Evolutionary conservation across 1,284 basidiomycete genomes (phyloP).

Genomic region (Cerioporus squamosus): DNA sequence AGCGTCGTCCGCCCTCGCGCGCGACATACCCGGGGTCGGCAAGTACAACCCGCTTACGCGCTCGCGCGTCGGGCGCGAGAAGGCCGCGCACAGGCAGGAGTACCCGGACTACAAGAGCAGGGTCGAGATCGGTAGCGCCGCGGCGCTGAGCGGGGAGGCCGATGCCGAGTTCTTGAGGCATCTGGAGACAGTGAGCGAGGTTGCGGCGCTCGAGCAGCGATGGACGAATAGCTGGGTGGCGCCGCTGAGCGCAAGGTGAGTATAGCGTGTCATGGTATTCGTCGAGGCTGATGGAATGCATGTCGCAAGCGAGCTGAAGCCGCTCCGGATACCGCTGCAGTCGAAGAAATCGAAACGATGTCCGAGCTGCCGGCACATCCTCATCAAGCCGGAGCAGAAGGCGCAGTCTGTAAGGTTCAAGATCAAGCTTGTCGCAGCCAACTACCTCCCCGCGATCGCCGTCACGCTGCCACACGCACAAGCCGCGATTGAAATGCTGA

Average conservation of each 20-base stretch:
- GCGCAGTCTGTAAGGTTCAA: slow-evolving; percentile 93
- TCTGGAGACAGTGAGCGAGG: slow-evolving; percentile 62
- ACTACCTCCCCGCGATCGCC: slow-evolving; percentile 91
- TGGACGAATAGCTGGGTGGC: slow-evolving; percentile 85
- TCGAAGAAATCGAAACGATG: slow-evolving; percentile 97
- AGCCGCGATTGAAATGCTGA: slow-evolving; percentile 48
- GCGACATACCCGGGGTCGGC: slow-evolving; percentile 78
- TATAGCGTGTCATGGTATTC: slow-evolving; percentile 15
- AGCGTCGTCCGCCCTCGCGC: slow-evolving; percentile 80
- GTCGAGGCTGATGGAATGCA: slow-evolving; percentile 36
- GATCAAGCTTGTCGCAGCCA: slow-evolving; percentile 94
- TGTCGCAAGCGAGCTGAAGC: slow-evolving; percentile 84
- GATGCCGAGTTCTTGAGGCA: slow-evolving; percentile 73
- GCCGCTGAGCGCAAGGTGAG: slow-evolving; percentile 68
- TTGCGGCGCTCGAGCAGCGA: slow-evolving; percentile 77
- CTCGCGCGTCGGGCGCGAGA: slow-evolving; percentile 57
- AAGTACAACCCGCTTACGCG: slow-evolving; percentile 74
- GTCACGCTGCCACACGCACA: slow-evolving; percentile 65
- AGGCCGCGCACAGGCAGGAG: slow-evolving; percentile 70
- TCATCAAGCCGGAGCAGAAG: slow-evolving; percentile 98
- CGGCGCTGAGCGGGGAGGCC: slow-evolving; percentile 61
- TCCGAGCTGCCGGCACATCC: slow-evolving; percentile 91
- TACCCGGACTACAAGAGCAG: slow-evolving; percentile 75
- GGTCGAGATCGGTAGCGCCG: slow-evolving; percentile 62
- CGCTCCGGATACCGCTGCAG: slow-evolving; percentile 87